A percentile compares a stretch with the other conserved stretches of the same genome.
phyloP scores from a whole-genome alignment of 768 basidiomycete species.

The Epithele typhae region DNA sequence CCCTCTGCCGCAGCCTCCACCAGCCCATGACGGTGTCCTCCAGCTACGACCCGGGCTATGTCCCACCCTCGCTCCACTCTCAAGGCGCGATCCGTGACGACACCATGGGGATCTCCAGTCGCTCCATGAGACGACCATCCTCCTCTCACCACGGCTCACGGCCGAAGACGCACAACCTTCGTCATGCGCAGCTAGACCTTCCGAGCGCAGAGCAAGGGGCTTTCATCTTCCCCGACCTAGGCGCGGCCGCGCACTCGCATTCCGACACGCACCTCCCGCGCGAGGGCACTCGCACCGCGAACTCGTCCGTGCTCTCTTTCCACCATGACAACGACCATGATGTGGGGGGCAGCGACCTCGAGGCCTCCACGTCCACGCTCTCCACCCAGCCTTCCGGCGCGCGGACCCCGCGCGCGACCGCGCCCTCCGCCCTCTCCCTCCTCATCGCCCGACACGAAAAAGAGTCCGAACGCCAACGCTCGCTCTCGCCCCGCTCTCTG shows the following conservation, averaged over 20 bases:
- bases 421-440: constrained; percentile 23
- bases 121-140: constrained; percentile 28
- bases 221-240: constrained; percentile 35
- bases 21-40: too few relatives aligned
- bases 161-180: too few relatives aligned
- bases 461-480: not conserved
- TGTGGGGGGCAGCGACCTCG: constrained; percentile 16
- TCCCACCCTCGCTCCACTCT: constrained; percentile 39
- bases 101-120: constrained; percentile 61
- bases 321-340: constrained; percentile 6
- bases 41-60: not conserved
- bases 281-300: not conserved
- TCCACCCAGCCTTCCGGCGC: constrained; percentile 14
- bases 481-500: too few relatives aligned
- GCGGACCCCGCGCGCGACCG: constrained; percentile 16
- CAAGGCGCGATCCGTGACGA: constrained; percentile 60
- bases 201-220: constrained; percentile 25
- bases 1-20: too few relatives aligned
- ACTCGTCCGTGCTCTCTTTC: constrained; percentile 15
- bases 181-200: not conserved
- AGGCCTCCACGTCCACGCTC: constrained; percentile 19
- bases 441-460: constrained; percentile 19
- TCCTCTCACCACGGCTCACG: constrained; percentile 6
- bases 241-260: not conserved
- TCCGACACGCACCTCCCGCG: not conserved